These are phyloP conservation scores for Globisporangium emineosum DNA, from an alignment of 352 stramenopile genomes.

Conservation along the genomic window DNA sequence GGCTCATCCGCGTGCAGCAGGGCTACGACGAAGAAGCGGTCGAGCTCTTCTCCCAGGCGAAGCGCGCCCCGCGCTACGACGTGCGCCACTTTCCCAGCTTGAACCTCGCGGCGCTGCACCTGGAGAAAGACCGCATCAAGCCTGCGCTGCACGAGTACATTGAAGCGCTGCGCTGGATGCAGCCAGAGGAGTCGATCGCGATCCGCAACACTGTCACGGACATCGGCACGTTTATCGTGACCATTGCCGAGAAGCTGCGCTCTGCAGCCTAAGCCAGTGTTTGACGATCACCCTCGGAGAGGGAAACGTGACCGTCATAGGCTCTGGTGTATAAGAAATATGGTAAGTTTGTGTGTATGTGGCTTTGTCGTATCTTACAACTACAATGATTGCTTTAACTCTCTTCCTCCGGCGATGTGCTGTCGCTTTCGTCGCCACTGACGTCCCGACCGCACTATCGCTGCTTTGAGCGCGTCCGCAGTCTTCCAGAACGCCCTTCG, in stretches of 20 bases:
- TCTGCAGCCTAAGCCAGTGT: conserved; percentile 16
- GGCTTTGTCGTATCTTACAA: conserved; percentile 1
- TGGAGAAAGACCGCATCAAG: conserved; percentile 65
- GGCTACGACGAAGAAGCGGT: conserved; percentile 53
- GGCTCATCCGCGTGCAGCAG: conserved; percentile 58
- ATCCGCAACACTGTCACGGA: conserved; percentile 72
- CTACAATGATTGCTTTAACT: not conserved
- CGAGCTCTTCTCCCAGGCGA: conserved; percentile 61
- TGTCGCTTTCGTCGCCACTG: conserved; percentile 59
- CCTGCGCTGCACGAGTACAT: conserved; percentile 73
- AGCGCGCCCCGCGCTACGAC: conserved; percentile 55
- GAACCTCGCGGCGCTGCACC: conserved; percentile 59
- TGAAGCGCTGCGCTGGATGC: conserved; percentile 70
- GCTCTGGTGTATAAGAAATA: not conserved
- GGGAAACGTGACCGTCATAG: not conserved
- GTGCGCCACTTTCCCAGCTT: conserved; percentile 65
- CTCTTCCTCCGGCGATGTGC: not conserved
- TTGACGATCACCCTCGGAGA: not conserved
- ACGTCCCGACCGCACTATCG: conserved; percentile 53
- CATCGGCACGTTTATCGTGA: conserved; percentile 62
- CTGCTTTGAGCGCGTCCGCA: conserved; percentile 54
- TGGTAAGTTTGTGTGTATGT: not conserved
- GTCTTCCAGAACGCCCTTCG: conserved; percentile 66
- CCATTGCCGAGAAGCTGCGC: conserved; percentile 34
- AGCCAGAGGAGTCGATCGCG: conserved; percentile 36